Base-by-base conservation (phyloP, 106 monocot species). In the Allium sativum region DNA sequence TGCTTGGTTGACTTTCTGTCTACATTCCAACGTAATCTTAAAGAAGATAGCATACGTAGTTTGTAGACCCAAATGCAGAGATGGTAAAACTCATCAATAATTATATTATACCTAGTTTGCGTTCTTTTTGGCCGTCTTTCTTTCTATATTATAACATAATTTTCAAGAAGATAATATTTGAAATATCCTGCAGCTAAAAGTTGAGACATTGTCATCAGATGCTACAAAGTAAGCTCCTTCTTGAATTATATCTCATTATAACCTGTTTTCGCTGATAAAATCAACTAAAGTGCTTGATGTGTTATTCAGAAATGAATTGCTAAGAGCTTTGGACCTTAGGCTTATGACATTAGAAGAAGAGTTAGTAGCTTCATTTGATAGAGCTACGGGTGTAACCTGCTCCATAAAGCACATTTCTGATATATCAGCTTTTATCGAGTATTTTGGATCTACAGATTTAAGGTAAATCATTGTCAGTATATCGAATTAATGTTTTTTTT, bases 241-340 rank as follows among this genome's bases (percentile, higher is more conserved):
- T 58, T 0, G 13, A 48, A 40, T 48, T 15, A 50, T 43, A 50
- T 43, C 17, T 68, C 40, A 42, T 59, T 50, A 20, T 47, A 40
- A 19, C 4, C 12, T 1, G 6, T 15, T 18, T 59, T 67, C 45
- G 17, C 21, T 62, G 16, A 17, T 64, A 21, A 67, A 64, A 47
- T 21, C 31, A 31, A 68, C 21, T 78, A n/a, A 78, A 48, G 50
- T 56, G 21, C 41, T 9, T 12, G 58, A 56, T 70, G 21, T 16
- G 59, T 66, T 21, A 9, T 79, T 10, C 70, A 98, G 91, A 75
- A 92, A 84, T 73, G 85, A 88, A 55, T 76, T 98, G 65, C 69
- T 98, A 12, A 67, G 74, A 64, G 88, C 96, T 44, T 44, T 98
- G 64, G 84, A 98, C 44, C 53, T 81, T 48, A 84, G 96, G 59